phyloP scores from a whole-genome alignment of 164 flowering plant genomes.

The Piper betle region DNA sequence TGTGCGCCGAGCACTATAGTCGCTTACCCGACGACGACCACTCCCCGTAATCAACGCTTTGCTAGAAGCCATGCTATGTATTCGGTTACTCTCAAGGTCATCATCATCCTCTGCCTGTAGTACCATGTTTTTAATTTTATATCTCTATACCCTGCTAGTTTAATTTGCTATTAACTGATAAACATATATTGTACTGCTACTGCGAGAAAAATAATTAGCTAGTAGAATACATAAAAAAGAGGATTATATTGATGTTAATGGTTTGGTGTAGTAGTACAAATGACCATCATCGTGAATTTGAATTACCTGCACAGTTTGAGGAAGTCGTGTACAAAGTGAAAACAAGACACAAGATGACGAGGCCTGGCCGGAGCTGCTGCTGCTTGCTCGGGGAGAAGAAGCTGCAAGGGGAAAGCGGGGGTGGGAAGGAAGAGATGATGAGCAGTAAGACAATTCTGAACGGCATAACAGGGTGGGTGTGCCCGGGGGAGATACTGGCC shows the following conservation, averaged over 20 bases:
- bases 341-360: slow-evolving; percentile 10
- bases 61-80: slow-evolving; percentile 17
- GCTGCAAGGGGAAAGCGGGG: slow-evolving; percentile 13
- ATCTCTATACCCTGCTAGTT: neutral
- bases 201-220: too few species aligned
- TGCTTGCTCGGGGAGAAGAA: neutral
- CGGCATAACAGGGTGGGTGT: slow-evolving; percentile 64
- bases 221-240: too few species aligned
- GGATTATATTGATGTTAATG: too few species aligned
- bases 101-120: neutral
- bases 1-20: slow-evolving; percentile 11
- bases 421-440: slow-evolving; percentile 9
- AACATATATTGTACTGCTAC: too few species aligned
- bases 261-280: neutral
- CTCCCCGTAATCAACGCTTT: slow-evolving; percentile 9
- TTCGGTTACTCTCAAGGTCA: slow-evolving; percentile 58
- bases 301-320: slow-evolving; percentile 43
- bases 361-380: neutral
- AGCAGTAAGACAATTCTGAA: slow-evolving; percentile 43
- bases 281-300: neutral
- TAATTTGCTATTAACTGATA: too few species aligned
- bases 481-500: slow-evolving; percentile 76
- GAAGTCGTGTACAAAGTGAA: slow-evolving; percentile 72
- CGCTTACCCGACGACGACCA: slow-evolving; percentile 19
- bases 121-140: too few species aligned